Evolutionary conservation across 2,329 filamentous ascomycete species (phyloP), one percentile per base, ranked within the genome.

Genomic region (Capronia coronata): DNA sequence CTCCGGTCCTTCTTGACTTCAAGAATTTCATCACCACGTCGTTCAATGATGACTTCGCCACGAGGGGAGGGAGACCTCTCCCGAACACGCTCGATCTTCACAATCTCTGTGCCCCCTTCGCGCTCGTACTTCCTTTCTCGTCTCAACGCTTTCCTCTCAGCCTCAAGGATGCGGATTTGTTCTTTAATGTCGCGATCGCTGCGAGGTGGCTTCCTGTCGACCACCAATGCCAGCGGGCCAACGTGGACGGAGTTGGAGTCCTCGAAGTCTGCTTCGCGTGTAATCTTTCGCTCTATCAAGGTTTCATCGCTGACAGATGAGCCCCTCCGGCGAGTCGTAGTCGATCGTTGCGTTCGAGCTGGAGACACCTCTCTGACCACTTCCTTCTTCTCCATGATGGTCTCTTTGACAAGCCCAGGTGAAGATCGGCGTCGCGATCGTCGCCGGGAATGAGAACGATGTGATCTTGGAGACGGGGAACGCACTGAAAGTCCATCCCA

Each of bases 1-100:
- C 87, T 93, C 76, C 84, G 84, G 72, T 96, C 88, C 75, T 86
- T 88, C 71, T 88, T 86, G 62, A 95, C 81, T 54, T 75, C 70
- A 3, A 71, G 62, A 4, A 82, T 68, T 51, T 81, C 78, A 43
- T 75, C 69, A 32, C 68, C 67, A 60, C 71, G 57, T 32, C 61
- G 55, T 27, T 64, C 55, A 35, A 65, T 64, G 52, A 68, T 64
- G 14, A 67, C 61, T 39, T 67, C 62, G 14, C 58, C 54, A 5
- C 45, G 47, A 25, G 58, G 58, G 16, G 55, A 55, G 25, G 58
- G 57, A 13, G 52, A 46, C 22, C 65, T 39, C 8, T 59, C 63
- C 9, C 63, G 63, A 14, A 55, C 46, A 19, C 54, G 47, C 30
- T 58, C 57, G 23, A 59, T 38, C 27, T 54, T 58, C 43, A 56